A percentile compares a stretch with the other conserved stretches of the same genome.
Conservation (phyloP, 2,329 filamentous ascomycete genomes). For the Talaromyces sp. region DNA sequence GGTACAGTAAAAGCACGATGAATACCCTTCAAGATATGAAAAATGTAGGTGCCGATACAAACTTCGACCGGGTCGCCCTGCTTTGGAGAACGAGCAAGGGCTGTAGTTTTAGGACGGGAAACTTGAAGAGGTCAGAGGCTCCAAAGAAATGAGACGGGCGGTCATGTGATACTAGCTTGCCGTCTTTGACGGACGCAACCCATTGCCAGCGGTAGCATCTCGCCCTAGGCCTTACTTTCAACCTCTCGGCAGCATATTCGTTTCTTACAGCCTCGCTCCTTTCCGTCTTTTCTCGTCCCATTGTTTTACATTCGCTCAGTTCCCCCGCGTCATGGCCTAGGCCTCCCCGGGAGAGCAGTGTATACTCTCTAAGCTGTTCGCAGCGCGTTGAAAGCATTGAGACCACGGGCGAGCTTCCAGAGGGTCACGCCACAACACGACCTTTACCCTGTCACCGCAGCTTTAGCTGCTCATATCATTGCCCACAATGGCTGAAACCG, state of each 20-base stretch:
- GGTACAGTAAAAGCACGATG: not conserved
- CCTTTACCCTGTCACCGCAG: too few relatives aligned
- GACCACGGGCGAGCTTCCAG: not conserved
- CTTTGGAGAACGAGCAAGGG: not conserved
- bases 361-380: conserved; percentile 26
- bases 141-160: not conserved
- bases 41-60: too few relatives aligned
- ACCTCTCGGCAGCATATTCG: too few relatives aligned
- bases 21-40: not conserved
- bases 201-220: not conserved
- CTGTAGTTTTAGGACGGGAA: not conserved
- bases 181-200: too few relatives aligned
- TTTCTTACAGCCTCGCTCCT: not conserved
- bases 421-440: too few relatives aligned
- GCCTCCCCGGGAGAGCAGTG: conserved; percentile 20
- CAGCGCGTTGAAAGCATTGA: conserved; percentile 16
- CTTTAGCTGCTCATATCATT: conserved; percentile 7
- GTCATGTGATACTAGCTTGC: too few relatives aligned
- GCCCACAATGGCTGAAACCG: conserved; percentile 56
- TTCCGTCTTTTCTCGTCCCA: conserved; percentile 8
- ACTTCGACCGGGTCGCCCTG: too few relatives aligned
- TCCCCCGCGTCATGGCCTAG: conserved; percentile 27
- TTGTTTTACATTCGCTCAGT: too few relatives aligned
- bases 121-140: not conserved
- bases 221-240: conserved; percentile 4